These are phyloP conservation scores for Chlorella sp. DNA, from an alignment of 139 green algal species.

Conservation along the genomic window DNA sequence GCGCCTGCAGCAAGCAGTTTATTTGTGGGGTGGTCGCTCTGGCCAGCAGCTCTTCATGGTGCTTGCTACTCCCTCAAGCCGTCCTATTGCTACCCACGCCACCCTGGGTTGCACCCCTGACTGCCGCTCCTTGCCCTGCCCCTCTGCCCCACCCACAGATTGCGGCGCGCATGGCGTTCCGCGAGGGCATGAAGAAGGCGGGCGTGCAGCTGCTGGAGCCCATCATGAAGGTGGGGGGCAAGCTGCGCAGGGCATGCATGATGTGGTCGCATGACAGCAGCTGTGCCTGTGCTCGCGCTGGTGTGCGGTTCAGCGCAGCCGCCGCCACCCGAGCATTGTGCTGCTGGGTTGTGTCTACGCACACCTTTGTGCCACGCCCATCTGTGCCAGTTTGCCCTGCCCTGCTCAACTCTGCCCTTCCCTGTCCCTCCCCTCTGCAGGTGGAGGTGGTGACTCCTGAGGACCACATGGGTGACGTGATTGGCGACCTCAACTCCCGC, in stretches of 20 bases:
- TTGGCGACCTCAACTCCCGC: constrained; percentile 98
- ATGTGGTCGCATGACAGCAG: neutral
- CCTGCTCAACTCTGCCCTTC: too few relatives aligned
- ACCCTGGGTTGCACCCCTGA: too few relatives aligned
- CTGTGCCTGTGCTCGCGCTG: neutral
- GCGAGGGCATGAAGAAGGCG: constrained; percentile 95
- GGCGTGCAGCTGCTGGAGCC: constrained; percentile 94
- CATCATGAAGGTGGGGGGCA: constrained; percentile 91
- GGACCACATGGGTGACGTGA: constrained; percentile 98
- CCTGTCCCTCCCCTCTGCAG: constrained; percentile 16
- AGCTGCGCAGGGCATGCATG: neutral
- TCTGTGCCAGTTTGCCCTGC: neutral
- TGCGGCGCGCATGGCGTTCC: constrained; percentile 78
- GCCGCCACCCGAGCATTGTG: too few relatives aligned
- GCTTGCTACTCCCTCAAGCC: too few relatives aligned
- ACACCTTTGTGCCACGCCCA: too few relatives aligned
- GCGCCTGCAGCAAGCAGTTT: too few relatives aligned
- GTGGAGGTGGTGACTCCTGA: constrained; percentile 96
- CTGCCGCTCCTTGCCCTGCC: neutral
- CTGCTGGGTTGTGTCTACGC: too few relatives aligned
- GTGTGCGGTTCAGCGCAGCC: too few relatives aligned
- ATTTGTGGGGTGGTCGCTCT: too few relatives aligned
- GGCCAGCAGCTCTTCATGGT: too few relatives aligned
- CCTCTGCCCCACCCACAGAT: constrained; percentile 70
- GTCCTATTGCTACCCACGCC: too few relatives aligned